phyloP scores from a whole-genome alignment of 257 asterid species.

The Mentha longifolia region DNA sequence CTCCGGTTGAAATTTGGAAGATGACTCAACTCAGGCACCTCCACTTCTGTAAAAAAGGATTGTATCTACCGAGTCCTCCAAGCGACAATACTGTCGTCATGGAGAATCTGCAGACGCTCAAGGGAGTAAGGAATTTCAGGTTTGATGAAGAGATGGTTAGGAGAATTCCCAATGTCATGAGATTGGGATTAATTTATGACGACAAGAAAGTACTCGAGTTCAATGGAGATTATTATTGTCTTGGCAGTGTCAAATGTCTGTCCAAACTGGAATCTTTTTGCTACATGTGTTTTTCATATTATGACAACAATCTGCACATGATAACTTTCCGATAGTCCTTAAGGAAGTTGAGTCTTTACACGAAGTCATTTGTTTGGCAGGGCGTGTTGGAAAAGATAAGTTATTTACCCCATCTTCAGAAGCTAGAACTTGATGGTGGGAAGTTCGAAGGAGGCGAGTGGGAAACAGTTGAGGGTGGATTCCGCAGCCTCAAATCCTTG shows the following conservation, averaged over 20 bases:
- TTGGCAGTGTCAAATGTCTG: not conserved
- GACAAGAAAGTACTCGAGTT: not conserved
- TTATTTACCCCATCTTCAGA: conserved; percentile 2
- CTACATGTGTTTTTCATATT: too few species aligned
- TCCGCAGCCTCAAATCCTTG: not conserved
- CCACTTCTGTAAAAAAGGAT: too few species aligned
- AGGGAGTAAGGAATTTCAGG: too few species aligned
- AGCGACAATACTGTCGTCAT: too few species aligned
- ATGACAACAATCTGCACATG: too few species aligned
- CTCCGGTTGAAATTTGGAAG: too few species aligned
- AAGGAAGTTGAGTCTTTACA: not conserved
- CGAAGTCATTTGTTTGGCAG: not conserved
- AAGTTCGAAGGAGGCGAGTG: not conserved
- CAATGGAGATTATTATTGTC: not conserved
- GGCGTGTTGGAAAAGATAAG: not conserved
- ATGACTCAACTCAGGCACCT: too few species aligned
- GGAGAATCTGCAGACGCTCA: too few species aligned
- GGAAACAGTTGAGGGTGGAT: conserved; percentile 4
- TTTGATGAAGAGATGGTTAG: too few species aligned
- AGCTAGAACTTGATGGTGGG: not conserved
- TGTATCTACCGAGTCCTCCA: too few species aligned
- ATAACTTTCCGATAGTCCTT: not conserved
- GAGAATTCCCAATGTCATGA: conserved; percentile 21
- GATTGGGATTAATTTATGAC: not conserved
- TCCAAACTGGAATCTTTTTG: conserved; percentile 26